Percentiles rank a stretch among this genome's conserved stretches.
Conservation (phyloP, 257 asterid genomes). For the Solanum sparsipilum region DNA sequence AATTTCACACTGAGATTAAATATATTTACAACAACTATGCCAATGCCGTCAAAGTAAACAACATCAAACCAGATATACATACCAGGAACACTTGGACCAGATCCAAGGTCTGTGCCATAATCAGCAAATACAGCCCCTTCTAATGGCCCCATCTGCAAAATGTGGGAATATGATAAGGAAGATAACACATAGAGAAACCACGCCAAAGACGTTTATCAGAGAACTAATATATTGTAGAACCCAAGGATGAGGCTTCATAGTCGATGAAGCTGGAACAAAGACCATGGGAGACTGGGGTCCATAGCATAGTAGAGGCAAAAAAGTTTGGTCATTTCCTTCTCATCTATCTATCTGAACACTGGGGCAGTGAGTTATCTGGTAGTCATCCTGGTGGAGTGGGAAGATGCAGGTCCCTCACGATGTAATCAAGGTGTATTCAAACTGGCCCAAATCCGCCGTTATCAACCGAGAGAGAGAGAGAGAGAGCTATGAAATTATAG, state of each 20-base stretch:
- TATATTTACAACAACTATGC: background rate
- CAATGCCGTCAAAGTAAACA: background rate
- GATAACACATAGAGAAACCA: background rate
- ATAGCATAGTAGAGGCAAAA: background rate
- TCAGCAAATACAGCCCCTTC: slow-evolving; percentile 89
- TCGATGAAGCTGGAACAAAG: background rate
- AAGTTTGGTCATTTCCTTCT: background rate
- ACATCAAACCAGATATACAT: background rate
- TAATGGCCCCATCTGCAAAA: slow-evolving; percentile 67
- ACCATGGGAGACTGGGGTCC: background rate
- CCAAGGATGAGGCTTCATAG: background rate
- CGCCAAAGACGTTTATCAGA: background rate
- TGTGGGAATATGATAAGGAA: background rate
- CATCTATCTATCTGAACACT: background rate
- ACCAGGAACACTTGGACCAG: slow-evolving; percentile 86
- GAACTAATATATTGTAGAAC: background rate
- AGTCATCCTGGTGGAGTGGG: background rate
- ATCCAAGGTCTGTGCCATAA: slow-evolving; percentile 95
- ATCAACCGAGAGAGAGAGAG: background rate
- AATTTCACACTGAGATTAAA: background rate
- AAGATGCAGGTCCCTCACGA: background rate
- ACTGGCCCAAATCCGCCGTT: background rate
- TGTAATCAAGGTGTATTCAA: background rate
- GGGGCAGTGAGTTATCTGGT: background rate
- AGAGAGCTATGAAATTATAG: background rate